These are phyloP conservation scores for Periconia sp. DNA, from an alignment of 2,329 filamentous ascomycete genomes.

Conservation along the genomic window DNA sequence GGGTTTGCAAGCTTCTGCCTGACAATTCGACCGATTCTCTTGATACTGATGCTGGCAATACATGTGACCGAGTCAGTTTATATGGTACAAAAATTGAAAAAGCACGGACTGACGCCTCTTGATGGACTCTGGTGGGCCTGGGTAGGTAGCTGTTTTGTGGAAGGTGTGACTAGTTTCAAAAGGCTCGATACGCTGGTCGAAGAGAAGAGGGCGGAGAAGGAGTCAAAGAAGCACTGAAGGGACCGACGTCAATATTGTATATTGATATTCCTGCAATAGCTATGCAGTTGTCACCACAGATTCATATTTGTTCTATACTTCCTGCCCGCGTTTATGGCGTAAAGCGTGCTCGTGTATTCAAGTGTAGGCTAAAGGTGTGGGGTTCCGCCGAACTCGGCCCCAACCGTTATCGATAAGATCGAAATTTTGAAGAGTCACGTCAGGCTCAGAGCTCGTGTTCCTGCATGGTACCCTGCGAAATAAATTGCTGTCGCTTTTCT, in stretches of 20 bases:
- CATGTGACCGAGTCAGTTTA: conserved; percentile 69
- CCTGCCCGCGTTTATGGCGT: neutral
- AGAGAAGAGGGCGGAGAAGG: conserved; percentile 36
- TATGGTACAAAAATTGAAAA: conserved; percentile 56
- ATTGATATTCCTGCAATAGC: too few species aligned
- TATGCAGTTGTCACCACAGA: neutral
- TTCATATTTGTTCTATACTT: neutral
- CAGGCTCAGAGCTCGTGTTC: neutral
- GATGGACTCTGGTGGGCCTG: conserved; percentile 61
- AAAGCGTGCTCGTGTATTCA: neutral
- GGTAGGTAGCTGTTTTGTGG: conserved; percentile 58
- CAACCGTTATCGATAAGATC: conserved; percentile 14
- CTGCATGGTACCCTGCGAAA: conserved; percentile 4
- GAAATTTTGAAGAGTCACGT: conserved; percentile 13
- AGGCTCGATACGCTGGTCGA: conserved; percentile 43
- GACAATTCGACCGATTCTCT: conserved; percentile 64
- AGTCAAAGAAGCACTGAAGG: conserved; percentile 41
- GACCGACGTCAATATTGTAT: neutral
- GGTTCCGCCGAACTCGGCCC: conserved; percentile 8
- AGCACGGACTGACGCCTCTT: conserved; percentile 58
- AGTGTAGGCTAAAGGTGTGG: neutral
- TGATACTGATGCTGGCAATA: conserved; percentile 65
- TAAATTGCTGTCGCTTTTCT: neutral
- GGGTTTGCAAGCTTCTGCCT: conserved; percentile 65
- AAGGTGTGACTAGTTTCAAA: conserved; percentile 57